Evolutionary conservation across 2,329 filamentous ascomycete genomes (phyloP), one percentile per base, ranked within the genome.

Genomic region (Lizonia empirigonia): DNA sequence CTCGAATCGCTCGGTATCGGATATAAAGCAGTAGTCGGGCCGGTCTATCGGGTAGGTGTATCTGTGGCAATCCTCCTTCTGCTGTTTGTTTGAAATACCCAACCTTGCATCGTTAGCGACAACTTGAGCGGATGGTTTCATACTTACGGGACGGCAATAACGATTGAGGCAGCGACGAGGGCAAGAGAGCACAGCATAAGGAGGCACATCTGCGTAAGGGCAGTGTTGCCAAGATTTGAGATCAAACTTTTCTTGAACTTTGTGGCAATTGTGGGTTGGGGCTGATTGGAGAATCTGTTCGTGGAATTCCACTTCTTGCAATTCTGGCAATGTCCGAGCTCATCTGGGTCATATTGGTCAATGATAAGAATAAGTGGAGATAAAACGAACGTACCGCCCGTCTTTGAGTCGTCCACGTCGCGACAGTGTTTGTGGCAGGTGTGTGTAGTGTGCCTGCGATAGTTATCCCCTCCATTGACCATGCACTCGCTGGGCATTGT

Each of bases 361-460:
- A 15, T 12, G 45, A 35, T 20, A 34, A 5, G 9, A 16, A 18
- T 12, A 36, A 24, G 5, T 35, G 37, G 15, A 13, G 16, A 7
- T 18, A 2, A 7, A 9, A 8, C 20, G 7, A 29, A n/a, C 48
- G 22, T 53, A 62, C 59, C 53, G 8, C 63, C 63, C 0, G 61
- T 67, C 23, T 55, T 59, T 0, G 63, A 63, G 8, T 58, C 56
- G 10, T 63, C 50, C 2, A 40, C 45, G 19, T 49, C 55, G n/a
- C 56, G 62, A 56, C 63, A 70, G 40, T 70, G 65, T 40, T 68
- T 68, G 45, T 70, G 69, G 39, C 68, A 71, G 7, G 49, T 63
- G 38, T 70, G 68, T 3, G 53, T 50, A 20, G 55, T 58, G 1
- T 45, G 33, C 40, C 59, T 55, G 18, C 65, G 58, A 40, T 62